phyloP scores from a whole-genome alignment of 257 asterid species.

The Petunia axillaris region DNA sequence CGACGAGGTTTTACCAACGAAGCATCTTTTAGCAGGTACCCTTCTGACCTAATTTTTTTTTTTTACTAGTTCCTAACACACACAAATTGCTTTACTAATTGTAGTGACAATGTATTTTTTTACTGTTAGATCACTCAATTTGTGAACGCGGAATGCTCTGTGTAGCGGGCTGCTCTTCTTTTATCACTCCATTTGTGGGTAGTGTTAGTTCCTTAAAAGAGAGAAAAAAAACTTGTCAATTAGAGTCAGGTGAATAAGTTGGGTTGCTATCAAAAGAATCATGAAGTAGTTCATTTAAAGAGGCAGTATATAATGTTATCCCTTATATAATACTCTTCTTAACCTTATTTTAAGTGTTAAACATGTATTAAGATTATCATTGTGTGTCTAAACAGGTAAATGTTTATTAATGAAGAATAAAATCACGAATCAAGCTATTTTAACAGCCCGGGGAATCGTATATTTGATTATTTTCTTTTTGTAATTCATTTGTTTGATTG shows the following conservation, averaged over 20 bases:
- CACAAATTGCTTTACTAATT: background rate
- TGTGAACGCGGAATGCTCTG: background rate
- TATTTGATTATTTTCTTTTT: background rate
- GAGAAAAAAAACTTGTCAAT: background rate
- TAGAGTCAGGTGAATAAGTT: background rate
- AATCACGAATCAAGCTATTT: background rate
- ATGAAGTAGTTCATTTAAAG: slow-evolving; percentile 15
- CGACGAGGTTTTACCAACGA: background rate
- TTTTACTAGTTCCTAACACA: no score
- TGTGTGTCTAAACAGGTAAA: background rate
- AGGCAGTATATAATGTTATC: background rate
- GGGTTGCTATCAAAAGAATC: slow-evolving; percentile 15
- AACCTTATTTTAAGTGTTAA: background rate
- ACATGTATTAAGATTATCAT: background rate
- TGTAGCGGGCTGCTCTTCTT: background rate
- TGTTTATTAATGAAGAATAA: background rate
- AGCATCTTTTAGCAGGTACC: background rate
- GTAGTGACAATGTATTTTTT: background rate
- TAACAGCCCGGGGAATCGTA: background rate
- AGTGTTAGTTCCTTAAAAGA: background rate
- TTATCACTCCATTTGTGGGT: background rate
- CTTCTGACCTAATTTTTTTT: background rate
- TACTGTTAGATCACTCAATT: background rate
- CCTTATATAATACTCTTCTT: background rate
- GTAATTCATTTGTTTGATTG: background rate